phyloP scores from a whole-genome alignment of 345 rosid genomes.

The Populus tremula region DNA sequence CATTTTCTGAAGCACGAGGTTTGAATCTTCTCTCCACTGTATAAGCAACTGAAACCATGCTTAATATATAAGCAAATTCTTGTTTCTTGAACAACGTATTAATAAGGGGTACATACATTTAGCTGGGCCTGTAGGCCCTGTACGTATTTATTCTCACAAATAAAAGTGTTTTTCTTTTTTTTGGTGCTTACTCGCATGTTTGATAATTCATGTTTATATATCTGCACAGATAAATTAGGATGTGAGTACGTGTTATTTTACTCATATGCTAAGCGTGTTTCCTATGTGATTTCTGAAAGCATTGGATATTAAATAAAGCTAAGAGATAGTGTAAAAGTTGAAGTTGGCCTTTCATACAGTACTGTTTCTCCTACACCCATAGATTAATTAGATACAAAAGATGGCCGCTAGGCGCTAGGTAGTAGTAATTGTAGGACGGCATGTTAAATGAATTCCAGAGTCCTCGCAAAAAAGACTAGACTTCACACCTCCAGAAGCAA shows the following conservation, averaged over 20 bases:
- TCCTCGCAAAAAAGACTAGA: constrained; percentile 12
- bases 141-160: not conserved
- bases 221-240: too few species aligned
- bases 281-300: not conserved
- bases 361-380: not conserved
- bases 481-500: not conserved
- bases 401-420: not conserved
- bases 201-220: too few species aligned
- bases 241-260: not conserved
- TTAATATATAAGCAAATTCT: not conserved
- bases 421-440: constrained; percentile 4
- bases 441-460: constrained; percentile 1
- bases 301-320: not conserved
- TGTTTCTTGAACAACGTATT: not conserved
- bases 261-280: not conserved
- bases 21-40: constrained; percentile 10
- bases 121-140: not conserved
- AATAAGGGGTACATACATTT: not conserved
- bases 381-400: not conserved
- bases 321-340: not conserved
- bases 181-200: too few species aligned
- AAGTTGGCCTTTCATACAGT: not conserved
- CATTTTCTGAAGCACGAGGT: not conserved
- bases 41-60: not conserved
- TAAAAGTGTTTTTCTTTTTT: too few species aligned